Percentiles rank a stretch among this genome's conserved stretches.
These are phyloP conservation scores for Penicillium sp. DNA, from an alignment of 2,329 filamentous ascomycete species.

Conservation along the genomic window DNA sequence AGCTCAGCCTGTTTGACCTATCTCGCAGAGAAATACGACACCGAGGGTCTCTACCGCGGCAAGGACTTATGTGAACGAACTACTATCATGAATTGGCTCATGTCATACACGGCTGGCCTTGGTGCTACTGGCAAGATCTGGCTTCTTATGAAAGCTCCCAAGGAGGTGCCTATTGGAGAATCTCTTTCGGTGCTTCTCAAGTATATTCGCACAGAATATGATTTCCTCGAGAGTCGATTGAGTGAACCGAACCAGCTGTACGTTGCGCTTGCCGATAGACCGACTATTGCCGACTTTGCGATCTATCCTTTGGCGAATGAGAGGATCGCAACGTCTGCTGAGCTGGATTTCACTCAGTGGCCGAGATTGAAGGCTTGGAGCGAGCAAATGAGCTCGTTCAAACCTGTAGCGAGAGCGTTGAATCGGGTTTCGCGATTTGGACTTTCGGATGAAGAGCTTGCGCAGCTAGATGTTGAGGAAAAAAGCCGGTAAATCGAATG, in stretches of 20 bases:
- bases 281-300: background rate
- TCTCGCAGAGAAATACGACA: background rate
- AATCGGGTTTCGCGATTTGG: background rate
- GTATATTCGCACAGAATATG: background rate
- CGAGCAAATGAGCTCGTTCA: background rate
- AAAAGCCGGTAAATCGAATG: too few species aligned
- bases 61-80: background rate
- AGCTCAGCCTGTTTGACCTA: background rate
- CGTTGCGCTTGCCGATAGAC: background rate
- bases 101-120: background rate
- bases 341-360: background rate
- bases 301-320: background rate
- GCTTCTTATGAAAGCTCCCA: background rate
- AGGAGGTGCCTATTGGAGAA: background rate
- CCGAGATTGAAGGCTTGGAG: background rate
- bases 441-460: background rate
- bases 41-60: background rate
- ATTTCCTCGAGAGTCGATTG: background rate
- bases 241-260: background rate
- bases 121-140: background rate
- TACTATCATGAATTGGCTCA: background rate
- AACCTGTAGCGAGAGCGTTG: background rate
- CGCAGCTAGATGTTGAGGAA: background rate
- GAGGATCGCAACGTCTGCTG: background rate
- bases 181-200: background rate